These are phyloP conservation scores for Calonectria crousiana DNA, from an alignment of 2,329 filamentous ascomycete species.

Conservation along the genomic window DNA sequence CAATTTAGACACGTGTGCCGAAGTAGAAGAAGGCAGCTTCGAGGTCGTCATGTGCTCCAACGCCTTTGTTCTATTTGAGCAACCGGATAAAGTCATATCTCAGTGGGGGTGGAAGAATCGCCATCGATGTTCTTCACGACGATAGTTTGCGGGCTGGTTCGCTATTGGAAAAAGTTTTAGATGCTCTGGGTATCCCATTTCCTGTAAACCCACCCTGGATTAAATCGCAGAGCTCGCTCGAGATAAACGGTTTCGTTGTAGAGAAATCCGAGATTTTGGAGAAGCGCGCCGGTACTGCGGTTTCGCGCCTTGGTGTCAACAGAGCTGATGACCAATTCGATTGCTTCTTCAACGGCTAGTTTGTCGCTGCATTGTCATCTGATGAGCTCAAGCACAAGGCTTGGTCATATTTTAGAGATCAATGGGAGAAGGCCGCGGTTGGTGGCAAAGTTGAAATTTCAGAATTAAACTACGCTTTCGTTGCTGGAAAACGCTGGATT, in stretches of 20 bases:
- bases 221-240: constrained; percentile 45
- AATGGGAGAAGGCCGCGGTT: constrained; percentile 46
- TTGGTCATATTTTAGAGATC: constrained; percentile 44
- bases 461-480: constrained; percentile 47
- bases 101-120: constrained; percentile 48
- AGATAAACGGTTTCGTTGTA: constrained; percentile 43
- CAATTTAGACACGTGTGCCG: constrained; percentile 36
- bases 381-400: constrained; percentile 41
- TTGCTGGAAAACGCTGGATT: constrained; percentile 38
- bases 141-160: constrained; percentile 40
- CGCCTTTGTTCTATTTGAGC: constrained; percentile 49
- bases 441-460: constrained; percentile 45
- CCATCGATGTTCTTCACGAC: constrained; percentile 51
- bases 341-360: constrained; percentile 32
- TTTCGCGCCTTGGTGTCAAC: constrained; percentile 37
- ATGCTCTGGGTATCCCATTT: constrained; percentile 38
- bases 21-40: constrained; percentile 40
- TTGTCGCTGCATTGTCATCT: constrained; percentile 34
- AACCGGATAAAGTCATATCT: constrained; percentile 40
- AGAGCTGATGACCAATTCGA: constrained; percentile 48
- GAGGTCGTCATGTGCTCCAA: constrained; percentile 50
- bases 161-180: constrained; percentile 45
- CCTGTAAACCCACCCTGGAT: constrained; percentile 48
- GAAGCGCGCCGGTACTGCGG: constrained; percentile 39
- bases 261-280: constrained; percentile 44